Percentiles rank a stretch among this genome's conserved stretches.
Evolutionary conservation across 176 grass and related monocot genomes (phyloP).

Genomic region (Eleusine indica): DNA sequence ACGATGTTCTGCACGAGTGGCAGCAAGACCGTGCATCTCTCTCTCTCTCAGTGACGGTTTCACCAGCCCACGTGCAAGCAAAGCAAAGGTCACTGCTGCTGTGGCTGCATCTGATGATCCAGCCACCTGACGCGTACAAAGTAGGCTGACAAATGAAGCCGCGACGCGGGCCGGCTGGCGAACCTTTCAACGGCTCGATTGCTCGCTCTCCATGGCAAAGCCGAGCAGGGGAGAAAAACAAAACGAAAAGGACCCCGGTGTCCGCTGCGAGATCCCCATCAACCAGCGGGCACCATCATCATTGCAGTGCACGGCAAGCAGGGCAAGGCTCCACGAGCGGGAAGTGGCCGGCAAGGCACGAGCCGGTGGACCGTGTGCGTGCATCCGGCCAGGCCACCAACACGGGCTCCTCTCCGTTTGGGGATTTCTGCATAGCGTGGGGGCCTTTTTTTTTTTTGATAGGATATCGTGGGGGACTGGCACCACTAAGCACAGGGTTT

Average conservation of each 20-base stretch:
- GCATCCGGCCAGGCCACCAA: not conserved
- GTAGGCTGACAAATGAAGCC: no score
- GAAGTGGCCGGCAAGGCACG: conserved; percentile 26
- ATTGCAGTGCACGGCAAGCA: not conserved
- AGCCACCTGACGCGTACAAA: no score
- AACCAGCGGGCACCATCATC: not conserved
- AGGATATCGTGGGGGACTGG: no score
- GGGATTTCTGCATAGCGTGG: not conserved
- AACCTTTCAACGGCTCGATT: not conserved
- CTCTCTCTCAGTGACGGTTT: not conserved
- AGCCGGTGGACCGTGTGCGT: not conserved
- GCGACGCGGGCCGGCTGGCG: no score
- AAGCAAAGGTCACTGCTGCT: not conserved
- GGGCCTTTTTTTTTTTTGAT: no score
- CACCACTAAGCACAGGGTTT: not conserved
- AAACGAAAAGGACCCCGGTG: not conserved
- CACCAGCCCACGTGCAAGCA: not conserved
- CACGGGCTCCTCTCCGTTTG: not conserved
- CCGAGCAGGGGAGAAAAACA: not conserved
- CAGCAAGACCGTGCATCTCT: no score
- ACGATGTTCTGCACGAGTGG: no score
- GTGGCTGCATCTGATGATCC: not conserved
- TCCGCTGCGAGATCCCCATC: conserved; percentile 14
- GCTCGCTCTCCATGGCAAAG: no score
- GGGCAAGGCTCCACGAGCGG: no score